Conservation (phyloP, 2,329 filamentous ascomycete species). For the Xylaria sp. region DNA sequence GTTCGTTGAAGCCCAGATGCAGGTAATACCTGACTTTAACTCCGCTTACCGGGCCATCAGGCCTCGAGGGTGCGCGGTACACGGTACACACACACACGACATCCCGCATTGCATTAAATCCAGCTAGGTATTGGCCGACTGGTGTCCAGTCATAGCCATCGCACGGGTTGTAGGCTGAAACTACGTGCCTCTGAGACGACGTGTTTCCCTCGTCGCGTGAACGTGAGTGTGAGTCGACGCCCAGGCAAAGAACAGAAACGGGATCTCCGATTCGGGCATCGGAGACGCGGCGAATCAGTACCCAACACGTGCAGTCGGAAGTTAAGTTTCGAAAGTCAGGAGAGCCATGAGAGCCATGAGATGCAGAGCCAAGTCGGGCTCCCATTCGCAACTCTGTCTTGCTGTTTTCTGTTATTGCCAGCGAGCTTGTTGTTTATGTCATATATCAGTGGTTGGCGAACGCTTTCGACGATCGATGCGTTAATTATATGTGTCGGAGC, state of each 20-base stretch:
- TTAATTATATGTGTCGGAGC: slow-evolving; percentile 8
- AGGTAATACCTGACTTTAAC: slow-evolving; percentile 27
- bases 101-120: slow-evolving; percentile 32
- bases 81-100: slow-evolving; percentile 21
- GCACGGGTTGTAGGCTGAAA: slow-evolving; percentile 24
- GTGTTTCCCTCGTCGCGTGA: slow-evolving; percentile 21
- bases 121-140: not conserved
- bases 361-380: slow-evolving; percentile 28
- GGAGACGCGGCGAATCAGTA: slow-evolving; percentile 30
- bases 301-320: slow-evolving; percentile 29
- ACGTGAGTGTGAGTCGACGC: not conserved
- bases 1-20: slow-evolving; percentile 14
- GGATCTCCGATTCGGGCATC: slow-evolving; percentile 26
- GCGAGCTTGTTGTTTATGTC: slow-evolving; percentile 21
- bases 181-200: slow-evolving; percentile 15
- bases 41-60: slow-evolving; percentile 22
- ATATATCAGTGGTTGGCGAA: slow-evolving; percentile 22
- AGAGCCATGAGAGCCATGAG: slow-evolving; percentile 18
- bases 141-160: slow-evolving; percentile 23
- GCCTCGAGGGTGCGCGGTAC: not conserved
- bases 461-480: slow-evolving; percentile 16
- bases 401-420: slow-evolving; percentile 29
- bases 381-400: slow-evolving; percentile 19
- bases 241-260: slow-evolving; percentile 7
- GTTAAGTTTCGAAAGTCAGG: slow-evolving; percentile 12